Conservation (phyloP, 495 filamentous ascomycete genomes). For the Lasiosphaeria miniovina region DNA sequence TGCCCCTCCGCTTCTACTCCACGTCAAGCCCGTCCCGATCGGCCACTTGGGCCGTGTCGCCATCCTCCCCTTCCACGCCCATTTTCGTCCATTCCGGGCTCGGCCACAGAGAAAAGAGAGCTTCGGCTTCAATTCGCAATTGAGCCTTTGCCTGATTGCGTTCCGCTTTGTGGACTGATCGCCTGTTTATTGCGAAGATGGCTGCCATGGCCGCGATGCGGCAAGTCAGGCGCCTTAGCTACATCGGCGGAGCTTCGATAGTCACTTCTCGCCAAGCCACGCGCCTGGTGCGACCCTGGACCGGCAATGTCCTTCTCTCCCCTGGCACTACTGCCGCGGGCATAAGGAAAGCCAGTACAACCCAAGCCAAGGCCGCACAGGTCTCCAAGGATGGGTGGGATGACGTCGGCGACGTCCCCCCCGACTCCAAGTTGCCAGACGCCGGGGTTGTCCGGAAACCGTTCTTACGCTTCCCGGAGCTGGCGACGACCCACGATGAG, state of each 20-base stretch:
- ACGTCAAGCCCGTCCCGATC: no score
- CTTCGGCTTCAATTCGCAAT: not conserved
- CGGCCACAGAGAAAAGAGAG: no score
- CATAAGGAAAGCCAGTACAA: no score
- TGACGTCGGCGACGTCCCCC: no score
- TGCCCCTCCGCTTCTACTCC: no score
- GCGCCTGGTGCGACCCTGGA: slow-evolving; percentile 2
- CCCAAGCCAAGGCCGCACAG: no score
- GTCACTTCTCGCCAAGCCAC: slow-evolving; percentile 15
- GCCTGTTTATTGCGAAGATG: not conserved
- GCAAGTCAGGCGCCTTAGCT: slow-evolving; percentile 28
- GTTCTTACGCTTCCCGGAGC: slow-evolving; percentile 17
- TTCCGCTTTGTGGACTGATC: not conserved
- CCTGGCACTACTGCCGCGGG: not conserved
- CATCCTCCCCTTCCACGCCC: no score
- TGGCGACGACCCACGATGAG: slow-evolving; percentile 45
- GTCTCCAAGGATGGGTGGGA: no score
- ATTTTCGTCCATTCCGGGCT: no score
- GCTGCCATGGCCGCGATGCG: slow-evolving; percentile 19
- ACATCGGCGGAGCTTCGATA: slow-evolving; percentile 14
- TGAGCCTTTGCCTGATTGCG: not conserved
- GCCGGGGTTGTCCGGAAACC: slow-evolving; percentile 3
- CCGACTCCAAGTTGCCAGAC: not conserved
- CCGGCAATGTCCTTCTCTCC: not conserved
- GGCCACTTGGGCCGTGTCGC: no score